phyloP scores from a whole-genome alignment of 768 basidiomycete species.

The Mycena vulgaris region DNA sequence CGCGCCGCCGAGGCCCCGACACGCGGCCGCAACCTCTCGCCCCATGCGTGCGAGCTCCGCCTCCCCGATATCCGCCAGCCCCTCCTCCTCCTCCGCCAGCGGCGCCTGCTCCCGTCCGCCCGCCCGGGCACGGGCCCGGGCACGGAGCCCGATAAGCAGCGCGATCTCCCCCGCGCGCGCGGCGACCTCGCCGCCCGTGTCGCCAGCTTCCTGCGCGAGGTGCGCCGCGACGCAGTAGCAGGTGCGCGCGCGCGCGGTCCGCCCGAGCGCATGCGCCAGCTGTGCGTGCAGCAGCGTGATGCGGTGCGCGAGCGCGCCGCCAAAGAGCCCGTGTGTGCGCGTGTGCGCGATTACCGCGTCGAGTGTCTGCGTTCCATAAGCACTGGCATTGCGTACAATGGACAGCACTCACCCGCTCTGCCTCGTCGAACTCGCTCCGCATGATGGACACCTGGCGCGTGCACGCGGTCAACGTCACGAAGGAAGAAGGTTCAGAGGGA shows the following conservation, averaged over 20 bases:
- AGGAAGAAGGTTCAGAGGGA: conserved; percentile 6
- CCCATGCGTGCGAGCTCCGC: conserved; percentile 51
- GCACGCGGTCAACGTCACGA: neutral
- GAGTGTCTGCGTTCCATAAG: conserved; percentile 53
- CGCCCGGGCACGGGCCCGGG: conserved; percentile 33
- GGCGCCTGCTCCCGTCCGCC: conserved; percentile 34
- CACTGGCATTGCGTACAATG: neutral
- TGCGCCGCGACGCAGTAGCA: conserved; percentile 77
- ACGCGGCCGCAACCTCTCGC: conserved; percentile 58
- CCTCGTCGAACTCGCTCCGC: conserved; percentile 77
- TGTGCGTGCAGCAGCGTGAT: conserved; percentile 81
- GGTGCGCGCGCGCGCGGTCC: conserved; percentile 65
- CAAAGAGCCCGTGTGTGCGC: conserved; percentile 71
- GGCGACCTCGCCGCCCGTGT: conserved; percentile 47
- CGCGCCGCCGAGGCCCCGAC: conserved; percentile 67
- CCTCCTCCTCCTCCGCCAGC: conserved; percentile 39
- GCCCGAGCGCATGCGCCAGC: conserved; percentile 77
- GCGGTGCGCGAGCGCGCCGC: conserved; percentile 66
- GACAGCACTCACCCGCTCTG: conserved; percentile 64
- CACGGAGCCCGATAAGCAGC: conserved; percentile 62
- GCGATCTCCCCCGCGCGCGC: conserved; percentile 69
- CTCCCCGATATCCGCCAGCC: conserved; percentile 42
- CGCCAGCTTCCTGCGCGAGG: conserved; percentile 50
- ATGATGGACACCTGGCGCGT: conserved; percentile 70
- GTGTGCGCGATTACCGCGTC: conserved; percentile 71